These are phyloP conservation scores for Byssothecium circinans DNA, from an alignment of 2,329 filamentous ascomycete genomes.

Conservation along the genomic window DNA sequence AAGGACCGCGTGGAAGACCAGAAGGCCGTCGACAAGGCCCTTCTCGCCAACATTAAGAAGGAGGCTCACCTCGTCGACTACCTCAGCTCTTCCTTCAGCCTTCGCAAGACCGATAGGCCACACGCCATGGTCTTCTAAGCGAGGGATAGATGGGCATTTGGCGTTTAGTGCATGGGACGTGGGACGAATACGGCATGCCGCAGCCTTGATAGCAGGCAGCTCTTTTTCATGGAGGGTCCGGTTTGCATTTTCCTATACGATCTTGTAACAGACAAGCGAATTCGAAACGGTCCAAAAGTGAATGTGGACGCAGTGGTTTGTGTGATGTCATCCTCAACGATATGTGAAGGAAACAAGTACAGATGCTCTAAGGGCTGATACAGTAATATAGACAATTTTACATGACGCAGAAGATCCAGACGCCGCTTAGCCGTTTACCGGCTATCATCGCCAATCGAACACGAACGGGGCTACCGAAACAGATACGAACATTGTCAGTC, in stretches of 20 bases:
- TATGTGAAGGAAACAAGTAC: constrained; percentile 14
- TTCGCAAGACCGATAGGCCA: constrained; percentile 98
- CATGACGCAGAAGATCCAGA: background rate
- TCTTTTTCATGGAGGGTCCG: constrained; percentile 45
- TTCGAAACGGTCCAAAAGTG: constrained; percentile 46
- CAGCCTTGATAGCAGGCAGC: constrained; percentile 44
- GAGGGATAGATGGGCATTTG: constrained; percentile 40
- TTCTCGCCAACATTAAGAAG: constrained; percentile 97
- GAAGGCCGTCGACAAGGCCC: constrained; percentile 96
- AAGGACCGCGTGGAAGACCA: constrained; percentile 94
- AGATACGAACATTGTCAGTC: background rate
- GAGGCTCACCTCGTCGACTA: constrained; percentile 91
- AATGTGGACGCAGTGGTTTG: constrained; percentile 30
- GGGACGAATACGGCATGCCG: constrained; percentile 44
- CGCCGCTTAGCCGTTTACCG: background rate
- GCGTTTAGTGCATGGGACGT: constrained; percentile 47
- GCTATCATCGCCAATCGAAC: background rate
- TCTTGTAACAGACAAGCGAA: constrained; percentile 46
- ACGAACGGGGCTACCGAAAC: constrained; percentile 6
- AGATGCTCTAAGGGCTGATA: constrained; percentile 26
- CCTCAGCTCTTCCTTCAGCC: constrained; percentile 93
- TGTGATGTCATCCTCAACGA: constrained; percentile 34
- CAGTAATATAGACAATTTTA: constrained; percentile 27
- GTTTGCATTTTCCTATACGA: constrained; percentile 45
- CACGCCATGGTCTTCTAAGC: constrained; percentile 98